A percentile compares a stretch with the other conserved stretches of the same genome.
phyloP scores from a whole-genome alignment of 202 grass and related monocot species.

The Cymbopogon flexuosus region DNA sequence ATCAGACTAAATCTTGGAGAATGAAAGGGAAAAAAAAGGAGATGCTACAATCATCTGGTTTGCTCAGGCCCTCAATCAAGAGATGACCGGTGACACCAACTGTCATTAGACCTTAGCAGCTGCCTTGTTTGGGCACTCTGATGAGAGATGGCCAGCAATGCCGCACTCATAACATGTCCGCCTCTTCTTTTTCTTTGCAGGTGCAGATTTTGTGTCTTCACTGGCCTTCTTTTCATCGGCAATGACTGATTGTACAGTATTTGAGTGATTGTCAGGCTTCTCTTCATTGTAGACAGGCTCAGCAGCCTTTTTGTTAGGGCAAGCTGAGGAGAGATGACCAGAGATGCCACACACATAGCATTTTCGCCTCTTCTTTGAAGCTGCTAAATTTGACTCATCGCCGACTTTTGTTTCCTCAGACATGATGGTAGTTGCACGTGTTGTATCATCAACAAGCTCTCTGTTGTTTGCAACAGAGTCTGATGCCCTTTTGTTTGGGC shows the following conservation, averaged over 20 bases:
- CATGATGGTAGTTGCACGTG: background rate
- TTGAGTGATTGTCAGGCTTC: conserved; percentile 18
- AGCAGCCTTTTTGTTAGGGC: conserved; percentile 51
- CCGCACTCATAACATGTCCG: conserved; percentile 74
- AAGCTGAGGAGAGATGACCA: conserved; percentile 76
- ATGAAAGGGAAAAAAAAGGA: background rate
- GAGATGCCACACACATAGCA: conserved; percentile 72
- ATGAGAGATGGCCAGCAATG: conserved; percentile 67
- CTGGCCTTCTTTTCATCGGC: conserved; percentile 10
- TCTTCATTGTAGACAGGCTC: background rate
- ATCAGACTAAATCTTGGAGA: background rate
- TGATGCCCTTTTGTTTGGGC: conserved; percentile 49
- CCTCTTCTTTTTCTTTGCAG: conserved; percentile 70
- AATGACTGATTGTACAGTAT: background rate
- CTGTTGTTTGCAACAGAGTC: conserved; percentile 22
- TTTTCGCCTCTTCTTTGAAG: conserved; percentile 56
- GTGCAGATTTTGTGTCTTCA: conserved; percentile 8
- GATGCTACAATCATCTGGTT: conserved; percentile 15
- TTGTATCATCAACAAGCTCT: conserved; percentile 20
- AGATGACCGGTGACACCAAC: conserved; percentile 51
- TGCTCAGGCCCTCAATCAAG: conserved; percentile 55
- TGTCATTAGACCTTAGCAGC: conserved; percentile 11
- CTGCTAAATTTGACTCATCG: conserved; percentile 27
- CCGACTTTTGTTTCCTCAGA: background rate
- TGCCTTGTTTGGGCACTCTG: conserved; percentile 65